Conservation (phyloP, 78 protist genomes). For the Neovahlkampfia damariscottae region DNA sequence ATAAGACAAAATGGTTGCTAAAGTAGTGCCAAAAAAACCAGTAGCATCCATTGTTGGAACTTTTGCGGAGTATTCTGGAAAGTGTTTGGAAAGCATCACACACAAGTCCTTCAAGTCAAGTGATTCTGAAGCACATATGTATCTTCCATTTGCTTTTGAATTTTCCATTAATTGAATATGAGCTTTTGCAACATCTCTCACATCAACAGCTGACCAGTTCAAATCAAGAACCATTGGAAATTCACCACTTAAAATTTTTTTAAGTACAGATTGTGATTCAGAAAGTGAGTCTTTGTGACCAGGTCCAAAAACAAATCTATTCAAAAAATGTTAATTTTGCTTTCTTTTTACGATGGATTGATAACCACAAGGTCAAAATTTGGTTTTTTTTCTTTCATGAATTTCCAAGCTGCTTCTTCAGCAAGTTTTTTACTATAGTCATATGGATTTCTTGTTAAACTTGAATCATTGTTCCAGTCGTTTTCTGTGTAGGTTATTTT, state of each 20-base stretch:
- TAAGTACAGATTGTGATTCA: too few relatives aligned
- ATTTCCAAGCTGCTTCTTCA: neutral
- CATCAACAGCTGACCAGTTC: neutral
- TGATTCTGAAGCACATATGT: too few relatives aligned
- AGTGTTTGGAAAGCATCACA: too few relatives aligned
- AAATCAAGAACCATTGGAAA: neutral
- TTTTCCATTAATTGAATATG: neutral
- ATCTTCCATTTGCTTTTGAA: neutral
- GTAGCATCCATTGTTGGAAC: too few relatives aligned
- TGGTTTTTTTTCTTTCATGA: neutral
- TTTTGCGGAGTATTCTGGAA: too few relatives aligned
- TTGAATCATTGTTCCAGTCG: neutral
- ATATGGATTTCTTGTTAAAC: neutral
- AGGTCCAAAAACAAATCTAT: too few relatives aligned
- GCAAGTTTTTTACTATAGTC: neutral
- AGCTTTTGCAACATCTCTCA: neutral
- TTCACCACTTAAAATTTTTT: neutral
- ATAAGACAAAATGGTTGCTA: too few relatives aligned
- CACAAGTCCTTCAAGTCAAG: too few relatives aligned
- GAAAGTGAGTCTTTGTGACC: too few relatives aligned
- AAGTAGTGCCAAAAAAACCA: too few relatives aligned
- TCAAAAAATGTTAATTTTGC: too few relatives aligned
- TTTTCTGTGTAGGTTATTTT: neutral
- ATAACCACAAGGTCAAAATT: neutral
- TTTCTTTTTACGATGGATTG: neutral